Percentiles rank a stretch among this genome's conserved stretches.
Evolutionary conservation across 106 monocot species (phyloP).

Genomic region (Triglochin maritima): DNA sequence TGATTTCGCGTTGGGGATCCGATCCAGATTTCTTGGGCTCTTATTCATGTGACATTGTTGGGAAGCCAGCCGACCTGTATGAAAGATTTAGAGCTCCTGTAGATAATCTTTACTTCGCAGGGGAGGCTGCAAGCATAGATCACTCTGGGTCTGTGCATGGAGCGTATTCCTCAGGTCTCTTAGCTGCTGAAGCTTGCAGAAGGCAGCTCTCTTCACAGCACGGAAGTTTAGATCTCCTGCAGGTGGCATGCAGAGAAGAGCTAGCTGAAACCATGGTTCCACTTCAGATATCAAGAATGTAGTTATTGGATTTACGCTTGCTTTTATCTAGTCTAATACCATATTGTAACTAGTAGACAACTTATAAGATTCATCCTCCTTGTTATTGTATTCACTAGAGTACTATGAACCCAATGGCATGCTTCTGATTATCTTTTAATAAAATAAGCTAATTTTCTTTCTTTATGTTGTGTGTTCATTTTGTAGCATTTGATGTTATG

Average conservation of each 20-base stretch:
- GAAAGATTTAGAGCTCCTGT: constrained; percentile 76
- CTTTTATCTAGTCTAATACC: no score
- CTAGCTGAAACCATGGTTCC: constrained; percentile 66
- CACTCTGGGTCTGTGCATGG: constrained; percentile 95
- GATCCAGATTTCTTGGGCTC: constrained; percentile 69
- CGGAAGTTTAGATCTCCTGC: constrained; percentile 51
- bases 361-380: no score
- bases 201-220: constrained; percentile 44
- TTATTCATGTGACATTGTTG: constrained; percentile 84
- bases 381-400: no score
- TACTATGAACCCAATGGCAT: no score
- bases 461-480: no score
- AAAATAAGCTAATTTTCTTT: no score
- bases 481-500: no score
- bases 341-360: no score
- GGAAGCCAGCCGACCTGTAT: constrained; percentile 70
- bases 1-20: constrained; percentile 84
- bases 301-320: not conserved
- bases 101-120: constrained; percentile 83
- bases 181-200: constrained; percentile 73
- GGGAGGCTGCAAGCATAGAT: constrained; percentile 80
- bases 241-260: constrained; percentile 44
- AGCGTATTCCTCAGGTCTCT: constrained; percentile 73
- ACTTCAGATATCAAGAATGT: constrained; percentile 89
- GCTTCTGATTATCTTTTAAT: no score